phyloP scores from a whole-genome alignment of 805 yeast genomes.

The Lipomyces lipofer region DNA sequence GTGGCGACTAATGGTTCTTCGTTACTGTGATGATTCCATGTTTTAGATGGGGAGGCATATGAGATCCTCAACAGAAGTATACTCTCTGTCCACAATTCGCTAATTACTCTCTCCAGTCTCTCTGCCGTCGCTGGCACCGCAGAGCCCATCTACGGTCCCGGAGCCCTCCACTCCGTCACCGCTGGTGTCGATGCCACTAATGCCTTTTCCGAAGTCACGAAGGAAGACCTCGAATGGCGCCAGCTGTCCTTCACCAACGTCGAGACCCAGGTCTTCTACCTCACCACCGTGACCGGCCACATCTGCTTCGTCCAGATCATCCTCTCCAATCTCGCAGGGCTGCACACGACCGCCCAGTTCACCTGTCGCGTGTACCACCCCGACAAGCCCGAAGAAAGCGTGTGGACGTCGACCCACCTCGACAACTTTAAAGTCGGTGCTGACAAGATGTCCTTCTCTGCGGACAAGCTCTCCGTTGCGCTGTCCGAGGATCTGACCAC shows the following conservation, averaged over 20 bases:
- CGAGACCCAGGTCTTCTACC: constrained; percentile 93
- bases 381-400: constrained; percentile 50
- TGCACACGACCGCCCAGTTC: constrained; percentile 78
- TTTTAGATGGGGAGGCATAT: too few species aligned
- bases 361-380: constrained; percentile 76
- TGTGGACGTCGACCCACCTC: constrained; percentile 92
- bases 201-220: constrained; percentile 58
- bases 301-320: constrained; percentile 82
- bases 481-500: constrained; percentile 54
- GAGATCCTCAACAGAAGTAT: not conserved
- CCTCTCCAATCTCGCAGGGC: constrained; percentile 86
- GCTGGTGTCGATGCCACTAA: constrained; percentile 56
- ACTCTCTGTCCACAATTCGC: constrained; percentile 41
- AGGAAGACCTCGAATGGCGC: constrained; percentile 74
- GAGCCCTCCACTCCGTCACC: constrained; percentile 83
- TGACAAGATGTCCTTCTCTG: constrained; percentile 61
- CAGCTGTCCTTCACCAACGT: constrained; percentile 82
- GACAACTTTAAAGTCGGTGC: constrained; percentile 71
- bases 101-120: constrained; percentile 34
- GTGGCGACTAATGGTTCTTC: too few species aligned
- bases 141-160: constrained; percentile 95
- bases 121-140: constrained; percentile 97
- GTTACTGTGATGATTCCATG: too few species aligned
- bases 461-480: constrained; percentile 67
- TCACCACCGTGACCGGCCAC: constrained; percentile 60